Conservation (phyloP, 306 rosid species). For the Malus sieversii region DNA sequence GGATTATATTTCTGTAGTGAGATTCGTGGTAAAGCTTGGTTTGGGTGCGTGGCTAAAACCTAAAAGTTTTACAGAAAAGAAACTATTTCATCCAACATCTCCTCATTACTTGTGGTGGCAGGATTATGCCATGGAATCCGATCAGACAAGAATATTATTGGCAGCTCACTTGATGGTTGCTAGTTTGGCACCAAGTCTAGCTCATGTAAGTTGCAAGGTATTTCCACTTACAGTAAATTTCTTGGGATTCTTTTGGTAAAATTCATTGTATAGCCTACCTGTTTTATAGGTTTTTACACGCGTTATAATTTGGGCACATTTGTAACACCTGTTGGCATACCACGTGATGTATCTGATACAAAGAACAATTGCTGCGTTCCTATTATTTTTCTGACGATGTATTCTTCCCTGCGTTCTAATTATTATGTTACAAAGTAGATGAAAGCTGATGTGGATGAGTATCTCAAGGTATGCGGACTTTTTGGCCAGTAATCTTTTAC, state of each 20-base stretch:
- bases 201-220: slow-evolving; percentile 92
- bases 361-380: not conserved
- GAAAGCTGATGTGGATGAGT: no score
- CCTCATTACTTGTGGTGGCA: slow-evolving; percentile 20
- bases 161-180: no score
- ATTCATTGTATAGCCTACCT: not conserved
- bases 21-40: not conserved
- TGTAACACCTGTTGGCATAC: not conserved
- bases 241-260: not conserved
- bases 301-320: not conserved
- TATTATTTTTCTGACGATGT: not conserved
- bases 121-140: slow-evolving; percentile 98
- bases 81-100: slow-evolving; percentile 6
- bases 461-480: no score
- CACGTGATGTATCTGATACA: not conserved
- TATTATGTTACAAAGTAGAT: no score
- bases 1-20: not conserved
- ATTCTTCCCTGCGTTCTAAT: not conserved
- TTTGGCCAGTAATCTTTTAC: no score
- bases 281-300: not conserved
- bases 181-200: no score
- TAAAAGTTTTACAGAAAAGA: not conserved
- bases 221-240: not conserved
- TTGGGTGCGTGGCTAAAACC: not conserved
- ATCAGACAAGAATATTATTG: not conserved